Percentiles rank a stretch among this genome's conserved stretches.
These are phyloP conservation scores for Camellia granthamiana DNA, from an alignment of 148 eudicot genomes.

Conservation along the genomic window DNA sequence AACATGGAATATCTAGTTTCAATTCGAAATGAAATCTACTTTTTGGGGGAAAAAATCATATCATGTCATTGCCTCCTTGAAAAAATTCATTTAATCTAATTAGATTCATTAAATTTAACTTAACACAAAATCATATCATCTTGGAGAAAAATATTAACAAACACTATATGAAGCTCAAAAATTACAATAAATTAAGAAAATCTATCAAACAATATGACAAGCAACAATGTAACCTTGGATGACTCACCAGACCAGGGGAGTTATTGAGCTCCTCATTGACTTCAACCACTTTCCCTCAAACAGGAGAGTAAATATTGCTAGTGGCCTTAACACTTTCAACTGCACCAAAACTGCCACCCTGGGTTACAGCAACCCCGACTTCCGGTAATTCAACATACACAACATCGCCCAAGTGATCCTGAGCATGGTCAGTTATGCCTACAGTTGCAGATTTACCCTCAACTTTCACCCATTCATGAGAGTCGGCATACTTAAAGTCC, in stretches of 20 bases:
- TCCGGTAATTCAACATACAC: slow-evolving; percentile 90
- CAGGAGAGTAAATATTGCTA: slow-evolving; percentile 86
- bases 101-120: no score
- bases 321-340: slow-evolving; percentile 97
- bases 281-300: slow-evolving; percentile 79
- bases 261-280: slow-evolving; percentile 56
- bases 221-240: not conserved
- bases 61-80: no score
- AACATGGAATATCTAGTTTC: not conserved
- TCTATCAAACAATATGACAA: not conserved
- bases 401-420: slow-evolving; percentile 86
- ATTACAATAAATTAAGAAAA: not conserved
- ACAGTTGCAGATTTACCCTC: slow-evolving; percentile 69
- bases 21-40: not conserved
- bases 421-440: slow-evolving; percentile 96
- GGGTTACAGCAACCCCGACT: slow-evolving; percentile 58
- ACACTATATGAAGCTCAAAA: not conserved
- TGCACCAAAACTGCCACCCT: slow-evolving; percentile 77
- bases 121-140: no score
- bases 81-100: no score
- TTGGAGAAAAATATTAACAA: not conserved
- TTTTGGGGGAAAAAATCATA: no score
- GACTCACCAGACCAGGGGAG: slow-evolving; percentile 73
- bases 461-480: slow-evolving; percentile 93
- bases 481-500: slow-evolving; percentile 73